These are phyloP conservation scores for Eucalyptus camaldulensis DNA, from an alignment of 345 rosid species.

Conservation along the genomic window DNA sequence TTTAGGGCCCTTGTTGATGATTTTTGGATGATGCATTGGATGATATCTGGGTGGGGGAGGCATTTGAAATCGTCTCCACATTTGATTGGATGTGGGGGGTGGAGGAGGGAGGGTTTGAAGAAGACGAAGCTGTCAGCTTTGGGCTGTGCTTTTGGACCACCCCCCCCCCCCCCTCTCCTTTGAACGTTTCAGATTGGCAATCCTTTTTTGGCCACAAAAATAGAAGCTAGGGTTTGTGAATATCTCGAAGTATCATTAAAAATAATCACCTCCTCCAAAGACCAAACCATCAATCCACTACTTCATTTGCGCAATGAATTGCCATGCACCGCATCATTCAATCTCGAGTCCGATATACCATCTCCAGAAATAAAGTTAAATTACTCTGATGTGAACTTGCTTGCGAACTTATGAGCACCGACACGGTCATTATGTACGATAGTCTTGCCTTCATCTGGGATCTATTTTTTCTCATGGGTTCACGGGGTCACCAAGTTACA, in stretches of 20 bases:
- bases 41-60: not conserved
- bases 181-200: not conserved
- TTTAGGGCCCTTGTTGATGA: not conserved
- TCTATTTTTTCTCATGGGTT: not conserved
- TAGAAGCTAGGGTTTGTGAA: not conserved
- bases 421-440: not conserved
- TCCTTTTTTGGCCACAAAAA: not conserved
- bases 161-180: not conserved
- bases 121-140: not conserved
- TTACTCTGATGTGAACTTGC: not conserved
- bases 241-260: not conserved
- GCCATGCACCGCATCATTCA: not conserved
- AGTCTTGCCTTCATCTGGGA: not conserved
- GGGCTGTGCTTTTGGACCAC: not conserved
- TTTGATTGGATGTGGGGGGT: not conserved
- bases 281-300: not conserved
- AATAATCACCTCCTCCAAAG: not conserved
- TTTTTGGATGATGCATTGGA: not conserved
- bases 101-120: not conserved
- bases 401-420: not conserved
- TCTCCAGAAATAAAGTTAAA: not conserved
- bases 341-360: not conserved
- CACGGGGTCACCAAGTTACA: not conserved
- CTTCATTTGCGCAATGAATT: not conserved
- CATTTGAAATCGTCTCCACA: not conserved